A percentile compares a stretch with the other conserved stretches of the same genome.
phyloP scores from a whole-genome alignment of 163 green algal genomes.

The Chlorella variabilis region DNA sequence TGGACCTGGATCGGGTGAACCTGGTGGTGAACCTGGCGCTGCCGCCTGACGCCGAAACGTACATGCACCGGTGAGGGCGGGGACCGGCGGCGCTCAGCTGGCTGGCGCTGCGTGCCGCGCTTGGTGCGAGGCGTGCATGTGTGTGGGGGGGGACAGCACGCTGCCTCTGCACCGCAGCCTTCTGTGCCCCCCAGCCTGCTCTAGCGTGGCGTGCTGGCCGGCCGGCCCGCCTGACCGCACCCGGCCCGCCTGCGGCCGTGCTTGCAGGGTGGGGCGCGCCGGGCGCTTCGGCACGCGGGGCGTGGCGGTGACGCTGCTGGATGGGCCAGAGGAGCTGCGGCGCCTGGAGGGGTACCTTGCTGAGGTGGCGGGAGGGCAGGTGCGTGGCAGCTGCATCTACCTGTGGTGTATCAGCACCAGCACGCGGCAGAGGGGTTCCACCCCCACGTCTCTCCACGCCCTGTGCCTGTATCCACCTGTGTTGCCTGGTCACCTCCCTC shows the following conservation, averaged over 20 bases:
- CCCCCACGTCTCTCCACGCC: too few relatives aligned
- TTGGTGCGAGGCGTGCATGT: too few relatives aligned
- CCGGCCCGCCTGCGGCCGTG: too few relatives aligned
- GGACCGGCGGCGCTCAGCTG: not conserved
- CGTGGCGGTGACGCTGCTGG: slow-evolving; percentile 71
- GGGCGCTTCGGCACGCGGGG: slow-evolving; percentile 83
- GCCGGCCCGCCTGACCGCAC: too few relatives aligned
- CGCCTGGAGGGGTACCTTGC: slow-evolving; percentile 25
- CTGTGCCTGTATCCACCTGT: too few relatives aligned
- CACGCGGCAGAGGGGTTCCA: too few relatives aligned
- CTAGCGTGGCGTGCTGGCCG: too few relatives aligned
- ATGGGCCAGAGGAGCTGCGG: not conserved
- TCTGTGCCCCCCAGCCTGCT: too few relatives aligned
- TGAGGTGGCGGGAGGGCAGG: slow-evolving; percentile 33
- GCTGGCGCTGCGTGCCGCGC: too few relatives aligned
- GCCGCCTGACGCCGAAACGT: slow-evolving; percentile 61
- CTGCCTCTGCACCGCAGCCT: too few relatives aligned
- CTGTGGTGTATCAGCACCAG: not conserved
- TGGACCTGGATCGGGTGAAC: slow-evolving; percentile 90
- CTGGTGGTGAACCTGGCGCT: slow-evolving; percentile 86
- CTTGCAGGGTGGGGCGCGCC: slow-evolving; percentile 72
- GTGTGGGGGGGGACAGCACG: too few relatives aligned
- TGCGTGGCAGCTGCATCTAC: not conserved
- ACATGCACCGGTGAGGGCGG: slow-evolving; percentile 48
- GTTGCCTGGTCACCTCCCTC: not conserved